Evolutionary conservation across 352 stramenopile species (phyloP), one percentile per base, ranked within the genome.

Genomic region (Elongisporangium prolatum): DNA sequence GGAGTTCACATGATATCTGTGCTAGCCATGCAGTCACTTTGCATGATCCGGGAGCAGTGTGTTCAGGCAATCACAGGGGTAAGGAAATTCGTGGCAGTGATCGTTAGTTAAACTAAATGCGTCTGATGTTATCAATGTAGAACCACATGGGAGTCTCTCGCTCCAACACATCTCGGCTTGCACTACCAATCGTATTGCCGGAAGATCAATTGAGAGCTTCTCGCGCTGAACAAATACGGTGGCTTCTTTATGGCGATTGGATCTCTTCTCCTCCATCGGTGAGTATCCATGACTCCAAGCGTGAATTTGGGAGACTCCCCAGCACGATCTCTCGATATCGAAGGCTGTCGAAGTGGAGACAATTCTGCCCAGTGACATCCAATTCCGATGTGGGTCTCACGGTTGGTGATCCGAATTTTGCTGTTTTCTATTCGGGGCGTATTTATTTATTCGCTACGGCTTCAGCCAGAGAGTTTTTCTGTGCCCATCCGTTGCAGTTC

Each of bases 161-260:
- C 4, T 70, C 65, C 7, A 84, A 67, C 18, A 48, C 40, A 4
- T 88, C 80, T 1, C 71, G 66, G 17, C 61, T 67, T 25, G 74
- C 58, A 13, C 56, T 71, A 21, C 56, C 60, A 0, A 48, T 89
- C 13, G 11, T 52, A 2, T 57, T 90, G 3, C 75, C 80, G 1
- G 72, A 81, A 4, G 72, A 80, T 11, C 16, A 80, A n/a, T 68
- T 38, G 10, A 18, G 38, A 40, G 63, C 48, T 4, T 72, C 22
- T 24, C 78, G 78, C 13, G 64, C 60, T 25, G 76, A 89, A 3
- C 80, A 89, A 48, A 24, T 90, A 1, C 73, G 67, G 4, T 92
- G 80, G 75, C 57, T 92, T 9, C 57, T 92, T 3, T 75, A 85
- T 51, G 71, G 75, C 52, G 71, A 89, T 48, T 91, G 78, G 80